phyloP scores from a whole-genome alignment of 495 filamentous ascomycete species.

The Aspergillus leporis region DNA sequence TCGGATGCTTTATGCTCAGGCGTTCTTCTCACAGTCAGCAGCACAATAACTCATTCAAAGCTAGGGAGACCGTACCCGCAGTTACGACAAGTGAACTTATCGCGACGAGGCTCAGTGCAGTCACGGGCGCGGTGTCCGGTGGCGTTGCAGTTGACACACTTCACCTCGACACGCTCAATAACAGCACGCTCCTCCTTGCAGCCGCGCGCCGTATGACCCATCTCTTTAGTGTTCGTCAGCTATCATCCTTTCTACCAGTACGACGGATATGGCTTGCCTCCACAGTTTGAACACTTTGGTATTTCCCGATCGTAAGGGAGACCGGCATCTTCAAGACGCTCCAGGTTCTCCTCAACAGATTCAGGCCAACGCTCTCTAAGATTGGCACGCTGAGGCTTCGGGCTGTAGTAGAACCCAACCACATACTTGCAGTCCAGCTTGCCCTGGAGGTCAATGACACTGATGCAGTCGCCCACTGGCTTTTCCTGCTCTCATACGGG shows the following conservation, averaged over 20 bases:
- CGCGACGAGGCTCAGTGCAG: slow-evolving; percentile 62
- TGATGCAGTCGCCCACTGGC: slow-evolving; percentile 59
- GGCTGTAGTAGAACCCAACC: slow-evolving; percentile 65
- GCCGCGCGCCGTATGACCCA: slow-evolving; percentile 68
- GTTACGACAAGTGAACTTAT: slow-evolving; percentile 74
- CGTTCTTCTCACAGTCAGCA: slow-evolving; percentile 37
- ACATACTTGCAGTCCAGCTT: slow-evolving; percentile 72
- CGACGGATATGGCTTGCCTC: slow-evolving; percentile 41
- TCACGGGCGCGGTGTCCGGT: slow-evolving; percentile 69
- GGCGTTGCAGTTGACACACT: slow-evolving; percentile 75
- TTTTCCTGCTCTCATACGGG: slow-evolving; percentile 45
- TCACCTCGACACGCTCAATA: slow-evolving; percentile 51
- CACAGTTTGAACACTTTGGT: slow-evolving; percentile 70
- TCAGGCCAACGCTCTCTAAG: slow-evolving; percentile 64
- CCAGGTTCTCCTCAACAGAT: slow-evolving; percentile 65
- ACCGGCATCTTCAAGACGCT: slow-evolving; percentile 73
- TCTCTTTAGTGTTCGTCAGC: slow-evolving; percentile 44
- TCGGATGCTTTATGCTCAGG: slow-evolving; percentile 60
- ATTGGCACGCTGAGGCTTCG: slow-evolving; percentile 64
- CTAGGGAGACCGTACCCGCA: slow-evolving; percentile 60
- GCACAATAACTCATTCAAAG: not conserved
- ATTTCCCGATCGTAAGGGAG: slow-evolving; percentile 64
- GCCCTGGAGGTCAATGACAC: slow-evolving; percentile 82
- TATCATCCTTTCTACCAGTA: not conserved
- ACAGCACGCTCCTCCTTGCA: slow-evolving; percentile 65